Evolutionary conservation across 495 filamentous ascomycete genomes (phyloP).

Genomic region (Collariella sp.): DNA sequence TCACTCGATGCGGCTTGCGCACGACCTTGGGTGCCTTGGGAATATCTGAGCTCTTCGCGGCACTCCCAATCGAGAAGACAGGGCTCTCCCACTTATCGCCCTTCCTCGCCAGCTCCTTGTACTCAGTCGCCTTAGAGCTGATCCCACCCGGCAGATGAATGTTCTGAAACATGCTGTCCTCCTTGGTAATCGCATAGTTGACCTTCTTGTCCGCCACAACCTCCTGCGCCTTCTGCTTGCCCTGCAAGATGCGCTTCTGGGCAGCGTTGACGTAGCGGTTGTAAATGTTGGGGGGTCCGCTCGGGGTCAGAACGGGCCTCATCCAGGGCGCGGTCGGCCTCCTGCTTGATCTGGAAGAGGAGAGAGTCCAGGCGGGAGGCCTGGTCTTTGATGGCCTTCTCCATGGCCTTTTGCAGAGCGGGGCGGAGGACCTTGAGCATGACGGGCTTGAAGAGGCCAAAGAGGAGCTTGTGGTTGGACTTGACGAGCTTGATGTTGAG

Average conservation of each 20-base stretch:
- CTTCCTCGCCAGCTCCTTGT: slow-evolving; percentile 76
- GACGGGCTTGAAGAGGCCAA: slow-evolving; percentile 79
- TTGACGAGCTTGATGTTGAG: slow-evolving; percentile 85
- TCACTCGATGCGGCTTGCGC: slow-evolving; percentile 49
- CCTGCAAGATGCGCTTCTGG: slow-evolving; percentile 63
- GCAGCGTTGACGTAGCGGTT: slow-evolving; percentile 68
- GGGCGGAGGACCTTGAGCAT: slow-evolving; percentile 78
- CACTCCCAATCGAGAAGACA: slow-evolving; percentile 82
- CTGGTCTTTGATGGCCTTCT: slow-evolving; percentile 76
- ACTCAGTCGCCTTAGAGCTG: slow-evolving; percentile 89
- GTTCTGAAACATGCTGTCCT: slow-evolving; percentile 84
- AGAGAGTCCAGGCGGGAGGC: slow-evolving; percentile 63
- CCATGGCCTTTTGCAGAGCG: slow-evolving; percentile 73
- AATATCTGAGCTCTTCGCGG: slow-evolving; percentile 60
- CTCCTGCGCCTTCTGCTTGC: slow-evolving; percentile 61
- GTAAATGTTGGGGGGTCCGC: slow-evolving; percentile 77
- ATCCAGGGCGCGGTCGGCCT: slow-evolving; percentile 64
- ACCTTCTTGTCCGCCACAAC: slow-evolving; percentile 64
- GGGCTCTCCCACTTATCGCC: slow-evolving; percentile 93
- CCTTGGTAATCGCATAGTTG: slow-evolving; percentile 77
- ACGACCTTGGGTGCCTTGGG: slow-evolving; percentile 53
- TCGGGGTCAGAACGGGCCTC: slow-evolving; percentile 63
- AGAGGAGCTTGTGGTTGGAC: slow-evolving; percentile 89
- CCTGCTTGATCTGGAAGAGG: slow-evolving; percentile 65
- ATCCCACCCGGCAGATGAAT: slow-evolving; percentile 86